Conservation (phyloP, 306 rosid species). For the Rosa lucieae region DNA sequence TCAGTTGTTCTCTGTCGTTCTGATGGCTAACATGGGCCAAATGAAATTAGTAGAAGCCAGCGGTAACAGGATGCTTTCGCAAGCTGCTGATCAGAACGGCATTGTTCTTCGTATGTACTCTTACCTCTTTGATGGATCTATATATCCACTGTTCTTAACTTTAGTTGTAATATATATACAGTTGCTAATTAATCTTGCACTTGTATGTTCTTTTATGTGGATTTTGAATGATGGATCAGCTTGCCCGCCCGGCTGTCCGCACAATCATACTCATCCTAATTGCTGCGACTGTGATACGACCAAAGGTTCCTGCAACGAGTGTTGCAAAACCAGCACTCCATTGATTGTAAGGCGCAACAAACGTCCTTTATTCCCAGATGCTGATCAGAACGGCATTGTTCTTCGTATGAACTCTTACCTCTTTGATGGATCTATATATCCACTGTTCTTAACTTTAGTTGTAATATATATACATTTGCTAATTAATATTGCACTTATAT, state of each 20-base stretch:
- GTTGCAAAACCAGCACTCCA: background rate
- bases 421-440: background rate
- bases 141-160: background rate
- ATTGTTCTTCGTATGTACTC: background rate
- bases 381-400: background rate
- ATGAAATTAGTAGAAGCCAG: slow-evolving; percentile 1
- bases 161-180: background rate
- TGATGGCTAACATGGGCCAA: background rate
- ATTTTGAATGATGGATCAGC: background rate
- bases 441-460: background rate
- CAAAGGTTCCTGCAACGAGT: background rate
- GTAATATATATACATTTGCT: background rate
- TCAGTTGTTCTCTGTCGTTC: background rate
- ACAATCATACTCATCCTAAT: background rate
- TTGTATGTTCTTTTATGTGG: background rate
- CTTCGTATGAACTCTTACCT: background rate
- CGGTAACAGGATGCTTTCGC: background rate
- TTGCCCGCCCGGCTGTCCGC: background rate
- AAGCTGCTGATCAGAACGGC: background rate
- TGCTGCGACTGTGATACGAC: background rate
- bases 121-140: background rate
- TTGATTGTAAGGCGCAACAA: too few relatives aligned
- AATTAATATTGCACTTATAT: background rate
- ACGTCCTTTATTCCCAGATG: background rate
- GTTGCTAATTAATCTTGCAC: background rate